A percentile compares a stretch with the other conserved stretches of the same genome.
These are phyloP conservation scores for Evernia prunastri DNA, from an alignment of 495 filamentous ascomycete genomes.

Conservation along the genomic window DNA sequence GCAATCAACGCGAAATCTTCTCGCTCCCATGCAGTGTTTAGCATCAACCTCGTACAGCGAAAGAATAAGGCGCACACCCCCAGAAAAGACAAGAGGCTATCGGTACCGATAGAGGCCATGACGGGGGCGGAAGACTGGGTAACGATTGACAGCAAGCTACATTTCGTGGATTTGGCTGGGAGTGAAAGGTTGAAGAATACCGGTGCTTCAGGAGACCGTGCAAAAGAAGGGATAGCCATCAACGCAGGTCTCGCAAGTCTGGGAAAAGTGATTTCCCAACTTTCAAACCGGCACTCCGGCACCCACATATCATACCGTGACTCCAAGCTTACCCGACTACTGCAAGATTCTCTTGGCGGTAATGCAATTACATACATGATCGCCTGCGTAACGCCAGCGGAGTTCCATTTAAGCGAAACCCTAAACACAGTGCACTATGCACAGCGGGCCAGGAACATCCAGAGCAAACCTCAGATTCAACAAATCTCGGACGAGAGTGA, in stretches of 20 bases:
- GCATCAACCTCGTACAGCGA: constrained; percentile 84
- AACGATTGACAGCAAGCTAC: constrained; percentile 94
- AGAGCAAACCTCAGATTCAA: constrained; percentile 95
- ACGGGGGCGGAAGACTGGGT: constrained; percentile 62
- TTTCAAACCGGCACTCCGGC: constrained; percentile 81
- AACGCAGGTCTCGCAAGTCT: constrained; percentile 93
- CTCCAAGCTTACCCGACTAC: constrained; percentile 87
- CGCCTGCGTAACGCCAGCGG: constrained; percentile 92
- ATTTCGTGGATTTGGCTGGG: constrained; percentile 97
- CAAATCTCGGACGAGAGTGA: constrained; percentile 85
- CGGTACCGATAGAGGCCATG: constrained; percentile 78
- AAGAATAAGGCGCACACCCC: constrained; percentile 55
- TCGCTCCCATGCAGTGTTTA: constrained; percentile 98
- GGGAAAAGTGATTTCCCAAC: constrained; percentile 96
- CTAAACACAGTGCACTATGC: constrained; percentile 96
- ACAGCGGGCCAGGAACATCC: constrained; percentile 90
- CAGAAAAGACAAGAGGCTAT: constrained; percentile 75
- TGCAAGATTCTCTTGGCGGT: constrained; percentile 96
- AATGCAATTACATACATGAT: constrained; percentile 99
- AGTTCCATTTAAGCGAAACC: constrained; percentile 96
- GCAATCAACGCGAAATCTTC: constrained; percentile 98
- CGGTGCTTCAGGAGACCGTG: constrained; percentile 87
- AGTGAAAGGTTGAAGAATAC: constrained; percentile 98
- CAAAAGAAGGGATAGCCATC: constrained; percentile 96
- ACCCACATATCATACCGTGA: constrained; percentile 97